These are phyloP conservation scores for Neopestalotiopsis rosae DNA, from an alignment of 2,329 filamentous ascomycete genomes.

Conservation along the genomic window DNA sequence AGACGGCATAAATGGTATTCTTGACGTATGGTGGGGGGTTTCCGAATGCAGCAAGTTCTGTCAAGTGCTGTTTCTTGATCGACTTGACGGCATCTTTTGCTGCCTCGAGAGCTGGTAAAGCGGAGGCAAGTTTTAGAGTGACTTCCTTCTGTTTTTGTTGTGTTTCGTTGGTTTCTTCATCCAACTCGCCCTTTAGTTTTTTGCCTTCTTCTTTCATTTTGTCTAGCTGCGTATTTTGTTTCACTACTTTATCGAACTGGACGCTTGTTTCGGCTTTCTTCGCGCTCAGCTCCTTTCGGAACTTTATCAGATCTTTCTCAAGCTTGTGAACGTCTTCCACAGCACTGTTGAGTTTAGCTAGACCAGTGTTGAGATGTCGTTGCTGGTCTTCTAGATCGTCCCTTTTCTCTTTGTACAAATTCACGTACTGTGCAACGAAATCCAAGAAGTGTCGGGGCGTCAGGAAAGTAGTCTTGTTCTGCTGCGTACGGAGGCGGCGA, in stretches of 20 bases:
- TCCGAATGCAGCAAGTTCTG: slow-evolving; percentile 96
- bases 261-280: slow-evolving; percentile 91
- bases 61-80: slow-evolving; percentile 96
- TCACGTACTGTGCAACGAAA: slow-evolving; percentile 97
- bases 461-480: slow-evolving; percentile 89
- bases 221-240: neutral
- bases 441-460: slow-evolving; percentile 97
- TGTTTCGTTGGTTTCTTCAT: no score
- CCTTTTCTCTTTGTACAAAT: slow-evolving; percentile 96
- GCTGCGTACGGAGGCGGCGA: slow-evolving; percentile 83
- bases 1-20: slow-evolving; percentile 94
- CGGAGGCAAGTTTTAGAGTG: slow-evolving; percentile 84
- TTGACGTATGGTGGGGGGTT: slow-evolving; percentile 91
- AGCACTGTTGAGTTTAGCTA: slow-evolving; percentile 96
- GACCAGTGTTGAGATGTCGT: slow-evolving; percentile 94
- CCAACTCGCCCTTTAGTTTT: slow-evolving; percentile 54
- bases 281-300: slow-evolving; percentile 89
- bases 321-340: slow-evolving; percentile 97
- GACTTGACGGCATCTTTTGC: slow-evolving; percentile 97
- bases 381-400: slow-evolving; percentile 99
- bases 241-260: neutral
- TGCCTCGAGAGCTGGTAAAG: slow-evolving; percentile 90
- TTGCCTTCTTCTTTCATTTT: neutral
- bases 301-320: slow-evolving; percentile 87
- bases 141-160: slow-evolving; percentile 64